Base-by-base conservation (phyloP, 1,139 yeast species). In the Hemisphaericaspora subhashii region DNA sequence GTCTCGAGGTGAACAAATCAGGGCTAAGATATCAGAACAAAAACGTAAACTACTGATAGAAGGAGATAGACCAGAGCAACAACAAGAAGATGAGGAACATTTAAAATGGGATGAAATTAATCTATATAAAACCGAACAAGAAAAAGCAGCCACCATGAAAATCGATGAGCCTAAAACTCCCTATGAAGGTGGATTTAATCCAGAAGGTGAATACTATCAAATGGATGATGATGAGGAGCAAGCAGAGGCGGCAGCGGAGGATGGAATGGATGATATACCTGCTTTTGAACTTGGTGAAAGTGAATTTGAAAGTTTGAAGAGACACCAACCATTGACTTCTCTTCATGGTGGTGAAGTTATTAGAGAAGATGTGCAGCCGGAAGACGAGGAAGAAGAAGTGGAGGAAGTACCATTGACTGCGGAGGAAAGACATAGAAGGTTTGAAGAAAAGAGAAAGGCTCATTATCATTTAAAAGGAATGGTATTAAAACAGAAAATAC, bases 81-180 rank as follows among this genome's bases (percentile, higher is more conserved):
- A 48, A 8, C 28, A 16, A 6, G 31, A 31, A 14, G 30, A 25
- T 14, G 43, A 38, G 3, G 43, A 43, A 2, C 81, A 72, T 47
- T 66, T 81, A 53, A 73, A 75, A 50, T 85, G 92, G 90, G 90
- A 85, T 57, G 92, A 85, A 53, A 67, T 81, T 40, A 84, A 83
- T 51, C 63, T 85, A 44, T 71, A 80, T 50, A 64, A 78, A 42
- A 74, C 84, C 14, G 92, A 85, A 56, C 83, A 77, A 54, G 87
- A 82, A 50, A 81, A 83, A 57, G 65, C 75, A 22, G 79, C 90
- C 24, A 83, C 87, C 31, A 84, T 84, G 90, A 78, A 80, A 60
- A 89, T 92, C 37, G 95, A 88, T 53, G 98, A 92, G 62, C 98
- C 98, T 26, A 92, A 92, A 68, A 92, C 98, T 2, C 98, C 98